Percentiles rank a stretch among this genome's conserved stretches.
Conservation (phyloP, 352 stramenopile genomes). For the Pythium chondricola region DNA sequence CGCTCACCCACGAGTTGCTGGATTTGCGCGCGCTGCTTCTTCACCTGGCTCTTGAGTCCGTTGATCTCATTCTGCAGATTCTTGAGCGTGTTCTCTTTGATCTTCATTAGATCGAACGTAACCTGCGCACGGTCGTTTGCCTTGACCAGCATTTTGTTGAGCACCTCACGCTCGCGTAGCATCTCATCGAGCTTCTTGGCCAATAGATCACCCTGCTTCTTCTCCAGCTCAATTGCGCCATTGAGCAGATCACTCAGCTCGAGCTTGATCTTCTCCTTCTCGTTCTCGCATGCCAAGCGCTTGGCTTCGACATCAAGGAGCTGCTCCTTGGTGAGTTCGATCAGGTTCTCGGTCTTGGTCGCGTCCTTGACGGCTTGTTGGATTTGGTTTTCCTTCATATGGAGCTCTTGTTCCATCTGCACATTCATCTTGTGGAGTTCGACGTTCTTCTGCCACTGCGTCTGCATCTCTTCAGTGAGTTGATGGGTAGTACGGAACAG, state of each 20-base stretch:
- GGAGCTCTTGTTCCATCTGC: conserved; percentile 50
- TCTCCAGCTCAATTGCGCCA: conserved; percentile 46
- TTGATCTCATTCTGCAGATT: conserved; percentile 90
- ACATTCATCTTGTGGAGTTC: conserved; percentile 75
- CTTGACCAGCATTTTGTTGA: conserved; percentile 87
- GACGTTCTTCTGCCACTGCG: conserved; percentile 80
- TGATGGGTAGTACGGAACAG: conserved; percentile 77
- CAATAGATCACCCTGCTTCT: conserved; percentile 65
- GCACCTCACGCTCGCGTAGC: conserved; percentile 65
- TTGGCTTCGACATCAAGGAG: conserved; percentile 61
- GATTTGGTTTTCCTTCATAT: conserved; percentile 42
- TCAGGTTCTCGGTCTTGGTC: conserved; percentile 65
- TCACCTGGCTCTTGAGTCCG: conserved; percentile 74
- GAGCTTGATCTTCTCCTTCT: conserved; percentile 59
- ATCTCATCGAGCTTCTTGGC: conserved; percentile 80
- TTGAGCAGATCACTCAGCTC: conserved; percentile 67
- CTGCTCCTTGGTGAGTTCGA: conserved; percentile 68
- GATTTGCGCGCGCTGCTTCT: conserved; percentile 71
- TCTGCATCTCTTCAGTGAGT: conserved; percentile 72
- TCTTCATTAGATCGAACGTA: conserved; percentile 89
- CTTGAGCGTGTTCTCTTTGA: conserved; percentile 88
- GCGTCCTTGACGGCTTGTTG: conserved; percentile 50
- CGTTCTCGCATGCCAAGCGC: conserved; percentile 44
- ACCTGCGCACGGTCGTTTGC: conserved; percentile 71
- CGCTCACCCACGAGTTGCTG: conserved; percentile 80